Base-by-base conservation (phyloP, 208 protist genomes). In the Lotmaria passim region DNA sequence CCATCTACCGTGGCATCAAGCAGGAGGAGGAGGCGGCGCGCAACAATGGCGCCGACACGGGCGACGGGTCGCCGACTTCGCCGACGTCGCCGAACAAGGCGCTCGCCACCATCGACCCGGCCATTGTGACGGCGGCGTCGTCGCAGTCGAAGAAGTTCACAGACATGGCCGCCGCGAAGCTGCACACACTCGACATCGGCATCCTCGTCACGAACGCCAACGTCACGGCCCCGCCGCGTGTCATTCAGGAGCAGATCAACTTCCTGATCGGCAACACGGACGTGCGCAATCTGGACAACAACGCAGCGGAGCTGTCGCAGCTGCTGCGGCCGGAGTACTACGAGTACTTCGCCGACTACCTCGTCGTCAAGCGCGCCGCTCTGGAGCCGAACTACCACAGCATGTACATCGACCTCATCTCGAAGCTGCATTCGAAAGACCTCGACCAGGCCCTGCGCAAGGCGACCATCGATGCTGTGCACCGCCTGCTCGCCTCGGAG, bases 371-470 rank as follows among this genome's bases (percentile, higher is more conserved):
- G 79, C 97, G 99, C 34, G 98, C 96, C 1, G 87, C 93, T n/a
- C 87, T 98, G 15, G 98, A 99, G 85, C 94, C 96, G 8, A 99
- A 99, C 87, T 99, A 98, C 85, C 98, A 99, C 74, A 56, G 34
- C 39, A 84, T 98, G 44, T 99, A 99, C 82, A 76, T 94, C 28
- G 70, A 90, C 17, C 82, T 98, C 17, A 63, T 98, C 51, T 75
- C 82, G 7, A 87, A 86, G 57, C 69, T 98, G 50, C 72, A 91
- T 56, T 89, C 81, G 14, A 83, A 75, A 70, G 88, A 93, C 11
- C 79, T 99, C 28, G 83, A 98, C n/a, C 83, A 79, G 34, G 75
- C 83, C 6, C 72, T 98, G 50, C 88, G 93, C 14, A 66, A 64
- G 23, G 87, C 93, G 19, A 97, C 95, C n/a, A 89, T 97, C 41